Percentiles rank a stretch among this genome's conserved stretches.
phyloP scores from a whole-genome alignment of 108 stramenopile species.

The Pseudonitzschia multistriata region DNA sequence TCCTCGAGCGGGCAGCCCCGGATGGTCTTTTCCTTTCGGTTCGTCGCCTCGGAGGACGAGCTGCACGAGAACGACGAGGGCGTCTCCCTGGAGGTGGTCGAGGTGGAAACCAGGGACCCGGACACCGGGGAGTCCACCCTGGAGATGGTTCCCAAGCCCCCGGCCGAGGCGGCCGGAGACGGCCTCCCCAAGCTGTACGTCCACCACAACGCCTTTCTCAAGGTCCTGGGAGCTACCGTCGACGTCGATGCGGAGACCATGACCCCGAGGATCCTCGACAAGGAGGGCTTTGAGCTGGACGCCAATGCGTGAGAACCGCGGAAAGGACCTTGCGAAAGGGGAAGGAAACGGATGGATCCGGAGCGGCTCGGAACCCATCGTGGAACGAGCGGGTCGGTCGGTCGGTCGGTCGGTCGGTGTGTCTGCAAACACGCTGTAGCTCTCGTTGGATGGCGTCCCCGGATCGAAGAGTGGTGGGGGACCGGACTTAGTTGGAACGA shows the following conservation, averaged over 20 bases:
- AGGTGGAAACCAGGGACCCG: no score
- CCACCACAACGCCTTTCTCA: conserved; percentile 75
- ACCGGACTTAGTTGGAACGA: no score
- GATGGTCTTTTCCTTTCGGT: conserved; percentile 84
- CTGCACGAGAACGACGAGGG: conserved; percentile 60
- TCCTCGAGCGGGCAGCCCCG: conserved; percentile 59
- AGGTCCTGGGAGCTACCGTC: conserved; percentile 75
- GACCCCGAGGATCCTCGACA: conserved; percentile 61
- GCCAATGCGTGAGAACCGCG: conserved; percentile 33
- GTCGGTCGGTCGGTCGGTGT: no score
- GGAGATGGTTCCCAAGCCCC: conserved; percentile 71
- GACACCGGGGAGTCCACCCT: no score
- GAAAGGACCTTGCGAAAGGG: no score
- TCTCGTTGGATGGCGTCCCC: no score
- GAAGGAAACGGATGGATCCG: no score
- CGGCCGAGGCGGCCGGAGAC: conserved; percentile 54
- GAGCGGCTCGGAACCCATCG: no score
- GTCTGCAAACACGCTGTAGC: no score
- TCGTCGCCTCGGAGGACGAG: conserved; percentile 63
- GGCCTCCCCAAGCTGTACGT: conserved; percentile 76
- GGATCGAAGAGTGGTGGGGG: no score
- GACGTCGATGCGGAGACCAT: conserved; percentile 48
- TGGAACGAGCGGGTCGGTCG: no score
- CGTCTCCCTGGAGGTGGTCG: conserved; percentile 77
- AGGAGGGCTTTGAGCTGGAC: conserved; percentile 76